Evolutionary conservation across 2,329 filamentous ascomycete species (phyloP), one percentile per base, ranked within the genome.

Genomic region (Apiospora koreana): DNA sequence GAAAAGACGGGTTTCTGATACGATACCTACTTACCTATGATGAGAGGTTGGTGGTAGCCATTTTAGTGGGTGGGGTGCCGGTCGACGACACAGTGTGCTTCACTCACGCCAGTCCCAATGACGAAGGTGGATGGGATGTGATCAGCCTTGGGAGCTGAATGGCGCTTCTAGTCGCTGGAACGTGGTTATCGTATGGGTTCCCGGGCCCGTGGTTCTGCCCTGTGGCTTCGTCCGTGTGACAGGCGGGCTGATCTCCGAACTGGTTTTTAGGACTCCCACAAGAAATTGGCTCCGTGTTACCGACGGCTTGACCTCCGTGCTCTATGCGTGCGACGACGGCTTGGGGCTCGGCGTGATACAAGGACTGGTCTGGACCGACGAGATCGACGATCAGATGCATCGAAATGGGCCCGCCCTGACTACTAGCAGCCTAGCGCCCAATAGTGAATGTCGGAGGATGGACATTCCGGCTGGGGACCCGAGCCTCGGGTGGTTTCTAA

Each of bases 381-480:
- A 46, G 65, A 67, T 67, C 65, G 65, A 43, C 65, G 65, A 67
- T 67, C 65, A 28, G 42, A 46, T 46, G 45, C 65, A 67, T 43
- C 31, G 31, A 46, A 46, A 46, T 46, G 25, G 65, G 28, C 25
- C 25, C 31, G 41, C 65, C 65, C 43, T 66, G 41, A 58, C 3
- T 45, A 23, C 64, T 45, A 45, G 41, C 41, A 43, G 41, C 14
- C 16, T 43, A 43, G 41, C 18, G 23, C 41, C 50, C 64, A 66
- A 45, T 66, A 45, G 38, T 66, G 23, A 31, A 25, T 25, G 23
- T 12, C 18, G 35, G 54, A 62, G 18, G 23, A 23, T 62, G 50
- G 28, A 8, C 25, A 62, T 31, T n/a, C 54, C 54, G 54, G 54
- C n/a, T 62, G 54, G 31, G 18, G 31, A 62, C 28, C 54, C 54